Conservation (phyloP, 2,329 filamentous ascomycete genomes). For the Davidsoniella virescens region DNA sequence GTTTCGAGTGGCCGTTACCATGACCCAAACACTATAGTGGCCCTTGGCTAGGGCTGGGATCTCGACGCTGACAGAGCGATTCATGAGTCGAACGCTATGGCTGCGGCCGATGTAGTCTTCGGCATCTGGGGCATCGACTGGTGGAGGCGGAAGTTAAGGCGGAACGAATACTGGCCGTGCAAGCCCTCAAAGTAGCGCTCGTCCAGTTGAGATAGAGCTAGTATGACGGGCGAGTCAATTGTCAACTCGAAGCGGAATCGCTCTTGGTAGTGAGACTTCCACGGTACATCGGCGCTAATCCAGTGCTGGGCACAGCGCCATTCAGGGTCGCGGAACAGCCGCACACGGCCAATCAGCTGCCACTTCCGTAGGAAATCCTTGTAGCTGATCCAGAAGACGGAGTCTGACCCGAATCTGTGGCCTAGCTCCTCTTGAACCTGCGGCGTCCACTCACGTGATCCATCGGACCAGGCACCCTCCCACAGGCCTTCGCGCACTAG, state of each 20-base stretch:
- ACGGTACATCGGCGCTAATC: constrained; percentile 46
- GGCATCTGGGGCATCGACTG: constrained; percentile 26
- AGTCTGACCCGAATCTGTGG: constrained; percentile 44
- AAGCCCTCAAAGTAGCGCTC: constrained; percentile 45
- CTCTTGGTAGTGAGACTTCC: constrained; percentile 44
- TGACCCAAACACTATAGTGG: constrained; percentile 40
- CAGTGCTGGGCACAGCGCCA: constrained; percentile 44
- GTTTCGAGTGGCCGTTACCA: constrained; percentile 34
- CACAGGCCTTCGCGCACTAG: constrained; percentile 31
- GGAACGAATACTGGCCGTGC: constrained; percentile 39
- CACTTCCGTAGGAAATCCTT: constrained; percentile 47
- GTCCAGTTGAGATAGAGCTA: constrained; percentile 47
- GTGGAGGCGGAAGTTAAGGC: constrained; percentile 35
- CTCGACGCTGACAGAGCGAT: constrained; percentile 41
- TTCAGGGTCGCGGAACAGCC: constrained; percentile 40
- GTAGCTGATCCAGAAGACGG: constrained; percentile 48
- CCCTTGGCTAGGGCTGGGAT: constrained; percentile 38
- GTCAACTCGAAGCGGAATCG: constrained; percentile 43
- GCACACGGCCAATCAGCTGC: constrained; percentile 43
- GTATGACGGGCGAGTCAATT: constrained; percentile 38
- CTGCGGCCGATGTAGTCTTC: constrained; percentile 45
- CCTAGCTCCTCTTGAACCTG: constrained; percentile 40
- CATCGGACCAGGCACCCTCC: constrained; percentile 44
- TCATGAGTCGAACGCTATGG: constrained; percentile 42
- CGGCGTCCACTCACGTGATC: constrained; percentile 44